phyloP scores from a whole-genome alignment of 306 rosid genomes.

The Cucumis cinereus region DNA sequence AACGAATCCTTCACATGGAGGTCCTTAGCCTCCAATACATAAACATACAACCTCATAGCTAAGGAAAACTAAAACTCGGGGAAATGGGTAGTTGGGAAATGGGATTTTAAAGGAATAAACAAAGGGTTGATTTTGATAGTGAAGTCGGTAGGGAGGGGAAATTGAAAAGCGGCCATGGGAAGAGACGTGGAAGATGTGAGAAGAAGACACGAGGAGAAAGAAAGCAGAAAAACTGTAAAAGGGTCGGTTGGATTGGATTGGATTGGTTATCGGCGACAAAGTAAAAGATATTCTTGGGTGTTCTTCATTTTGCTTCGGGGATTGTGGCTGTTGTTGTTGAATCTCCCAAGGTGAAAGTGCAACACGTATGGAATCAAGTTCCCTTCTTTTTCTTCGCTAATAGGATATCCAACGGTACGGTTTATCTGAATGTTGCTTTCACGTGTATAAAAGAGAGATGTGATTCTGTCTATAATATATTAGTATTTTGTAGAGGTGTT shows the following conservation, averaged over 20 bases:
- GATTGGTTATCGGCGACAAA: not conserved
- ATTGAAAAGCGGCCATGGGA: not conserved
- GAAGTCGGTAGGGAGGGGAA: not conserved
- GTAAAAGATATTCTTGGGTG: not conserved
- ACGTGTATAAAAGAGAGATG: not conserved
- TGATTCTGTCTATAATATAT: not conserved
- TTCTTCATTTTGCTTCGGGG: not conserved
- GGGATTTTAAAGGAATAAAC: not conserved
- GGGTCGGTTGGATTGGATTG: slow-evolving; percentile 4
- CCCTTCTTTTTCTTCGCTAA: not conserved
- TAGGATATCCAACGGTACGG: not conserved
- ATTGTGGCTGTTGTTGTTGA: not conserved
- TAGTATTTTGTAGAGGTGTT: too few species aligned
- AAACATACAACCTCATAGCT: slow-evolving; percentile 47
- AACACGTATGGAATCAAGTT: slow-evolving; percentile 3
- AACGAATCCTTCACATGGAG: slow-evolving; percentile 33
- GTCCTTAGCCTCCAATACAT: slow-evolving; percentile 57
- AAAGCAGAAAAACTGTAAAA: not conserved
- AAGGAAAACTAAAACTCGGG: not conserved
- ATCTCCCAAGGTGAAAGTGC: not conserved
- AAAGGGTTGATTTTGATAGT: not conserved
- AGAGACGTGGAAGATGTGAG: not conserved
- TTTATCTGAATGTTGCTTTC: not conserved
- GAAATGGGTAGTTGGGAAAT: not conserved
- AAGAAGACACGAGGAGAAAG: slow-evolving; percentile 1